A percentile compares a stretch with the other conserved stretches of the same genome.
phyloP scores from a whole-genome alignment of 345 rosid genomes.

The Arabidopsis arenosa region DNA sequence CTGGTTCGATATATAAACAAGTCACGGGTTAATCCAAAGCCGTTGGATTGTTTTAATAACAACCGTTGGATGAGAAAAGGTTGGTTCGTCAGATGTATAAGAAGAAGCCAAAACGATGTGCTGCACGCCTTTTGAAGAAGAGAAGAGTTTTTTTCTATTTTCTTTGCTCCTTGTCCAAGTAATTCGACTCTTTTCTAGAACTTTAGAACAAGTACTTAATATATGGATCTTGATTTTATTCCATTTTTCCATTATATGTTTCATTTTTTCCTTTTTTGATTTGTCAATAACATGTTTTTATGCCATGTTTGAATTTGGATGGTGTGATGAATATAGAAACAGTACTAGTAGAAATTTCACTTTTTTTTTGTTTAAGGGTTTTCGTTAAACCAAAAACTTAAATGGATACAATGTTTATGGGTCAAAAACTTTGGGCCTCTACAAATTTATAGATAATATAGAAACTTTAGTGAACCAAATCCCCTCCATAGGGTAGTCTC shows the following conservation, averaged over 20 bases:
- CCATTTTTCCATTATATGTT: conserved; percentile 4
- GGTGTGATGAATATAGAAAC: neutral
- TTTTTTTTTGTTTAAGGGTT: no score
- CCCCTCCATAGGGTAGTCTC: no score
- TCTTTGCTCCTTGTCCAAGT: conserved; percentile 42
- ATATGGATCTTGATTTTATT: conserved; percentile 13
- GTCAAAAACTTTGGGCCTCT: conserved; percentile 1
- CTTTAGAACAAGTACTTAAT: conserved; percentile 10
- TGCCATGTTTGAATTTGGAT: neutral
- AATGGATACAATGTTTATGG: neutral
- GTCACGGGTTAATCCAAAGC: neutral
- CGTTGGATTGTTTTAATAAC: conserved; percentile 37
- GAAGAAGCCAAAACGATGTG: conserved; percentile 43
- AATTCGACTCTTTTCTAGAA: conserved; percentile 1
- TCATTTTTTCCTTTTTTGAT: neutral
- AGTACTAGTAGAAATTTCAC: neutral
- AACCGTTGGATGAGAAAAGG: conserved; percentile 29
- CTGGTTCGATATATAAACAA: conserved; percentile 33
- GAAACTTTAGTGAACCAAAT: no score
- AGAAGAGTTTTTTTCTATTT: conserved; percentile 2
- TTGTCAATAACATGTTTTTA: neutral
- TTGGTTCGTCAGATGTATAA: conserved; percentile 3
- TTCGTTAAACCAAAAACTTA: neutral
- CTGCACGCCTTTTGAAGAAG: conserved; percentile 40
- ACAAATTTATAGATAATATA: no score